phyloP scores from a whole-genome alignment of 2,329 filamentous ascomycete species.

The Leptographium galeiforme region DNA sequence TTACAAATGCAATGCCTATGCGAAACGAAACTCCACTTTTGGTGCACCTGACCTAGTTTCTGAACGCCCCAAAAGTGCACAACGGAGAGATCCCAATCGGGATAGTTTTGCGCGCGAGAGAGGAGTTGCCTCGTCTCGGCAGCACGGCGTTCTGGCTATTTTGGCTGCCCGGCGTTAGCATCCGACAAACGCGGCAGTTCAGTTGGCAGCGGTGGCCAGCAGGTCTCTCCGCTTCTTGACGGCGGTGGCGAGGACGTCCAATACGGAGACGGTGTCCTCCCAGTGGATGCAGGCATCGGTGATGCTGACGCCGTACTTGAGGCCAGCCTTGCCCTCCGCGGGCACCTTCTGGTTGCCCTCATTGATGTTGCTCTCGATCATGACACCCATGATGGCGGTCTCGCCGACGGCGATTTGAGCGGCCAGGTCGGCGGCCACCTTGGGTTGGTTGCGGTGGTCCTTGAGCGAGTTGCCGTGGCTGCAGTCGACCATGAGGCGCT shows the following conservation, averaged over 20 bases:
- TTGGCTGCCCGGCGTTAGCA: neutral
- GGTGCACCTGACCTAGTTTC: neutral
- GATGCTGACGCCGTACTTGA: constrained; percentile 91
- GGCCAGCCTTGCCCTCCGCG: constrained; percentile 65
- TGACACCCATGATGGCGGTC: constrained; percentile 83
- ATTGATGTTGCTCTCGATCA: constrained; percentile 97
- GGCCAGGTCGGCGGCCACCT: constrained; percentile 70
- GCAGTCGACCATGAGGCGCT: constrained; percentile 93
- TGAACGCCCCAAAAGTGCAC: neutral
- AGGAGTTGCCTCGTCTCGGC: neutral
- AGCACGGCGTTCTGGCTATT: too few relatives aligned
- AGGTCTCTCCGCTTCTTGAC: constrained; percentile 58
- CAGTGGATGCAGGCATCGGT: constrained; percentile 95
- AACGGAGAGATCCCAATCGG: neutral
- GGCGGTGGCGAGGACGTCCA: constrained; percentile 65
- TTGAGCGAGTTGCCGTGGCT: constrained; percentile 93
- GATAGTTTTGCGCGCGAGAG: neutral
- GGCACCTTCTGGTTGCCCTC: constrained; percentile 92
- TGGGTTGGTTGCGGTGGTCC: constrained; percentile 94
- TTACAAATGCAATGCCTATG: neutral
- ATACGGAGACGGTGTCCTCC: constrained; percentile 72
- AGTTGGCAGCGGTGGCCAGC: constrained; percentile 5
- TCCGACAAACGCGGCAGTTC: too few relatives aligned
- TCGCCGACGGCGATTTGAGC: constrained; percentile 80
- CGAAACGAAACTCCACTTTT: neutral